Evolutionary conservation across 768 basidiomycete species (phyloP), one percentile per base, ranked within the genome.

Genomic region (Auriscalpium vulgare): DNA sequence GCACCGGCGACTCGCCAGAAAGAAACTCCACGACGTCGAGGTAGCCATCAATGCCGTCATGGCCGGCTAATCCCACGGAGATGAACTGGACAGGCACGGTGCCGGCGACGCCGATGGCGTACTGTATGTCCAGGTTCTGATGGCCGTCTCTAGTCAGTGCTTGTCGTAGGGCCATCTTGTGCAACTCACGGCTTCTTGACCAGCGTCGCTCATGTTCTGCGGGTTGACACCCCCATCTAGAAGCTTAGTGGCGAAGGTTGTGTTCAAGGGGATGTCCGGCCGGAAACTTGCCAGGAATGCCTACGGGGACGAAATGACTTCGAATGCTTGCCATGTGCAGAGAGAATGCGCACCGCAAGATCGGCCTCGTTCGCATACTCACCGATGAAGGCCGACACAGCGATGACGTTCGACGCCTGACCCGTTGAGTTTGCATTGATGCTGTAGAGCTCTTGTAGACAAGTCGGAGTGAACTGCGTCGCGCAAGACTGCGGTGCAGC

Each of bases 51-150:
- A 54, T 51, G 38, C n/a, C 45, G 51, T 63, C 64, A 1, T 17
- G 29, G 62, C 56, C 57, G 17, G 52, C 17, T 17, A 45, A 14
- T 52, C 66, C 65, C 36, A 67, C 65, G 37, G 64, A 61, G 54
- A 67, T 60, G 56, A 67, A 65, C 19, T 35, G 59, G 10, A 56
- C 53, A 36, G 63, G 63, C 11, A 67, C 63, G 34, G 54, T 61
- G 14, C 63, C 58, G 1, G 68, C 66, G 44, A 72, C 44, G 10
- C 70, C 71, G 40, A 19, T 45, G 44, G 44, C 44, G 44, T 45
- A 8, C 16, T 45, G 57, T 54, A 65, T 59, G 56, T 70, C 71
- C 8, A 49, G 23, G 3, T n/a, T 21, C 9, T 37, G 34, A 21
- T 6, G 11, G n/a, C 10, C 19, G 29, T 21, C 37, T 35, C 8